Base-by-base conservation (phyloP, 306 rosid species). In the Nissolia schottii region DNA sequence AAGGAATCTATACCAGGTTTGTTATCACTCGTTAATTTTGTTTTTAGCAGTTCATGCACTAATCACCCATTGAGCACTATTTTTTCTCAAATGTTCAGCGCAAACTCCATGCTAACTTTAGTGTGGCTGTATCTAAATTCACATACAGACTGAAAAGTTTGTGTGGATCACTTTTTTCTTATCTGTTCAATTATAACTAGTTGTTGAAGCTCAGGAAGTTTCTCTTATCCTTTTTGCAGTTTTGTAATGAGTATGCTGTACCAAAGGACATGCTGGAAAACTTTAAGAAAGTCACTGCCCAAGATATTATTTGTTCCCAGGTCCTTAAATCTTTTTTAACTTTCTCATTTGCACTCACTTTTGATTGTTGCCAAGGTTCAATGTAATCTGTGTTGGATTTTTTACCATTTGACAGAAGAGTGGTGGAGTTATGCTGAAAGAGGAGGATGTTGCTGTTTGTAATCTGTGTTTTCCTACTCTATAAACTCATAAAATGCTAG, bases 241-340 rank as follows among this genome's bases (percentile, higher is more conserved):
- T 91, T 54, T 91, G 97, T 77, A 94, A 91, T 25, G 96, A 91
- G 74, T 94, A 94, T 87, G 84, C 97, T n/a, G 95, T 94, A 56
- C 98, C 97, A 14, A 94, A 84, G 85, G 88, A 89, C 72, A 84
- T 82, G 81, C 64, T 91, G 67, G 92, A 89, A 35, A 70, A 89
- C 68, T 91, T 89, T 77, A 91, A 86, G 84, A 85, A 86, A 20
- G 92, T 91, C 76, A 94, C 97, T 37, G 88, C 97, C 11, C 90
- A 87, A 83, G 98, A 94, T 77, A 94, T 94, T 77, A 85, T 91
- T 81, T 94, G 98, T 71, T 83, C 97, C 18, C 97, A 94, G 96
- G 98, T 92, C 35, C 41, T 66, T 66, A 49, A n/a, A 29, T 54
- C 54, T 22, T 45, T 49, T 38, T 29, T 40, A 64, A 46, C 60